Conservation (phyloP, 1,284 basidiomycete genomes). For the Cutaneotrichosporon dermatis region DNA sequence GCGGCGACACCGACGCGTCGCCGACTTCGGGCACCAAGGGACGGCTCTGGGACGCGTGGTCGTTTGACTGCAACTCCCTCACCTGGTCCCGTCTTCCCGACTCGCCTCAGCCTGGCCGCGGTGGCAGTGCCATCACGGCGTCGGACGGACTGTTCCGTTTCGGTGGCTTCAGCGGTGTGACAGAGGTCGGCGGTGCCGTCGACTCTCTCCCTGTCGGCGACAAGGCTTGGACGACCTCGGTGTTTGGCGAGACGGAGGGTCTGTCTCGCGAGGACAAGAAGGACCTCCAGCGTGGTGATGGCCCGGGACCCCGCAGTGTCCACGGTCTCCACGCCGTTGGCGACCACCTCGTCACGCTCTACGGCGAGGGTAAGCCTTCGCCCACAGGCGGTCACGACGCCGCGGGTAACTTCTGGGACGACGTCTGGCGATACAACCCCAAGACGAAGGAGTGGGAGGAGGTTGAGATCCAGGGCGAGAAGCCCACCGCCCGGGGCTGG, state of each 20-base stretch:
- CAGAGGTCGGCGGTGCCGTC: conserved; percentile 30
- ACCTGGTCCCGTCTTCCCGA: conserved; percentile 22
- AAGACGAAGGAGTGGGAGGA: conserved; percentile 18
- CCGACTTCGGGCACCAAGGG: conserved; percentile 5
- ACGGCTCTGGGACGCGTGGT: conserved; percentile 29
- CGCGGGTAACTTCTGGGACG: conserved; percentile 35
- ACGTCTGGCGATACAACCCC: conserved; percentile 28
- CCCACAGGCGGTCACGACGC: conserved; percentile 32
- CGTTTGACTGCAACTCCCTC: conserved; percentile 16
- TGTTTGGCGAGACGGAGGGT: conserved; percentile 14
- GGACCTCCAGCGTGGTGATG: neutral
- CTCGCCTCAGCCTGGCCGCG: conserved; percentile 26
- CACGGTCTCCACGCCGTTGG: conserved; percentile 20
- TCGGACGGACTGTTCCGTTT: conserved; percentile 23
- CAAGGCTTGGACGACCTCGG: conserved; percentile 2
- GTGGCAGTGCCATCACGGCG: conserved; percentile 24
- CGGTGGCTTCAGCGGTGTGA: conserved; percentile 33
- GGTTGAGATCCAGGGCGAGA: conserved; percentile 5
- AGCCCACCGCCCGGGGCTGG: conserved; percentile 41
- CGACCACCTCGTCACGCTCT: conserved; percentile 11
- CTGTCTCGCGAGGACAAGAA: conserved; percentile 11
- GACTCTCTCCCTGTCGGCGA: conserved; percentile 17
- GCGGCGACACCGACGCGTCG: neutral
- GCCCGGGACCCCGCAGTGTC: conserved; percentile 27
- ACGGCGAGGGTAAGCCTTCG: conserved; percentile 34